Percentiles rank a stretch among this genome's conserved stretches.
phyloP scores from a whole-genome alignment of 2,329 filamentous ascomycete species.

The Escovopsis weberi region DNA sequence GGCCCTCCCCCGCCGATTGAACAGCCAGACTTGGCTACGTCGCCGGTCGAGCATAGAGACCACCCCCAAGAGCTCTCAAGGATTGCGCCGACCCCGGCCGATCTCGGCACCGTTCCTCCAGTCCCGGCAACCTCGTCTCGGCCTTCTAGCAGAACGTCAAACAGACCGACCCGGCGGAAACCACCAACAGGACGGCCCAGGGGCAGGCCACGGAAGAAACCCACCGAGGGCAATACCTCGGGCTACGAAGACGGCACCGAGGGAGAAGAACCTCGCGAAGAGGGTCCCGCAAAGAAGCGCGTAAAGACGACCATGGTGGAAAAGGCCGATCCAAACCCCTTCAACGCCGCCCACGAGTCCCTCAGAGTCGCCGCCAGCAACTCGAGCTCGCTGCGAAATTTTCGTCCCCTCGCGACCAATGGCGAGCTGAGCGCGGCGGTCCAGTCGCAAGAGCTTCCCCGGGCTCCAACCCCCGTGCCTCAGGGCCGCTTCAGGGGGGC shows the following conservation, averaged over 20 bases:
- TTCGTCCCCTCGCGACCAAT: constrained; percentile 54
- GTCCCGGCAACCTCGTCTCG: constrained; percentile 28
- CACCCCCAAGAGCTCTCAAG: constrained; percentile 18
- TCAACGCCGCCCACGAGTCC: constrained; percentile 63
- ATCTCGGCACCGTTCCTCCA: constrained; percentile 9
- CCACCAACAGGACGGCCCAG: constrained; percentile 39
- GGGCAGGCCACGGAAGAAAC: constrained; percentile 41
- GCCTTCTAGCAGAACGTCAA: constrained; percentile 46
- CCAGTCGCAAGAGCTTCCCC: constrained; percentile 57
- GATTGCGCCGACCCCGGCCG: constrained; percentile 21
- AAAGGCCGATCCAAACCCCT: constrained; percentile 54
- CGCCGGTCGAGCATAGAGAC: constrained; percentile 8
- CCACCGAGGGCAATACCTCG: constrained; percentile 51
- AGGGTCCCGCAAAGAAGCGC: constrained; percentile 48
- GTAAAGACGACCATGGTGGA: constrained; percentile 63
- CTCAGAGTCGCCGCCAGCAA: constrained; percentile 84
- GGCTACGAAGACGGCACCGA: constrained; percentile 56
- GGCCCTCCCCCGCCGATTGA: constrained; percentile 10
- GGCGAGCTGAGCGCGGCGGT: constrained; percentile 27
- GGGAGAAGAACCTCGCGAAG: constrained; percentile 42
- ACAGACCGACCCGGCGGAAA: constrained; percentile 22
- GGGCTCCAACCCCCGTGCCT: constrained; percentile 65
- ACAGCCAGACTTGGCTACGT: constrained; percentile 16
- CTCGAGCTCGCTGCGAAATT: constrained; percentile 70
- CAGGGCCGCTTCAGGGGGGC: constrained; percentile 19